A percentile compares a stretch with the other conserved stretches of the same genome.
Evolutionary conservation across 345 rosid genomes (phyloP).

Genomic region (Anastatica hierochuntica): DNA sequence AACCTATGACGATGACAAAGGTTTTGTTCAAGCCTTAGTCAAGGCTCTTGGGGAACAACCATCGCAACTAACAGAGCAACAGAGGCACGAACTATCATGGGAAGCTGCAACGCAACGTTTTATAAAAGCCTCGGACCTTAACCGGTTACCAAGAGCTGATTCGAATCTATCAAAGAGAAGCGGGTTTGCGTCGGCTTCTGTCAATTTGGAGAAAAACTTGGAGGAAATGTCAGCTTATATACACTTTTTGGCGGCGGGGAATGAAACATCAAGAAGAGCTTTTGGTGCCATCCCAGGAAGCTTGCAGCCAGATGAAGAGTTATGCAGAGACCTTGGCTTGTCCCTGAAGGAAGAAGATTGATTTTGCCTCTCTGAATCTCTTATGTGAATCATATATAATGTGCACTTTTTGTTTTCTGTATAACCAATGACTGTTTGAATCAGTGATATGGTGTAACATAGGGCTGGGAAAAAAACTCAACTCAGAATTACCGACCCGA

Average conservation of each 20-base stretch:
- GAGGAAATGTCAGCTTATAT: constrained; percentile 71
- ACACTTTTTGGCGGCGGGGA: constrained; percentile 60
- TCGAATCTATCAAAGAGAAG: constrained; percentile 19
- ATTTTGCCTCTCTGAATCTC: too few relatives aligned
- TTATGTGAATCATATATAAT: too few relatives aligned
- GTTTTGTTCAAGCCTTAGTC: constrained; percentile 37
- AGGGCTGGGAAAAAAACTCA: too few relatives aligned
- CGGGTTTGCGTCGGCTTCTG: constrained; percentile 41
- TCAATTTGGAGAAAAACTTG: constrained; percentile 33
- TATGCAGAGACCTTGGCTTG: constrained; percentile 67
- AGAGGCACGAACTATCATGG: constrained; percentile 73
- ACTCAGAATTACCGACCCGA: too few relatives aligned
- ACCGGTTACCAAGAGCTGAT: constrained; percentile 22
- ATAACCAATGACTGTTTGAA: too few relatives aligned
- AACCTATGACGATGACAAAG: constrained; percentile 37
- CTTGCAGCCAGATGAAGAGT: constrained; percentile 76
- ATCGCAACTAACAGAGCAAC: constrained; percentile 44
- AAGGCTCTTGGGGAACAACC: constrained; percentile 73
- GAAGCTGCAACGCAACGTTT: constrained; percentile 85
- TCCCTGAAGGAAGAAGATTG: too few relatives aligned
- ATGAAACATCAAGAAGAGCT: constrained; percentile 59
- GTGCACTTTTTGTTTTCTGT: too few relatives aligned
- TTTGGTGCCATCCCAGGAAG: constrained; percentile 86
- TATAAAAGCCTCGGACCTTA: constrained; percentile 43
- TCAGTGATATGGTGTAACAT: too few relatives aligned